These are phyloP conservation scores for Phlebopus sp. DNA, from an alignment of 1,284 basidiomycete species.

Conservation along the genomic window DNA sequence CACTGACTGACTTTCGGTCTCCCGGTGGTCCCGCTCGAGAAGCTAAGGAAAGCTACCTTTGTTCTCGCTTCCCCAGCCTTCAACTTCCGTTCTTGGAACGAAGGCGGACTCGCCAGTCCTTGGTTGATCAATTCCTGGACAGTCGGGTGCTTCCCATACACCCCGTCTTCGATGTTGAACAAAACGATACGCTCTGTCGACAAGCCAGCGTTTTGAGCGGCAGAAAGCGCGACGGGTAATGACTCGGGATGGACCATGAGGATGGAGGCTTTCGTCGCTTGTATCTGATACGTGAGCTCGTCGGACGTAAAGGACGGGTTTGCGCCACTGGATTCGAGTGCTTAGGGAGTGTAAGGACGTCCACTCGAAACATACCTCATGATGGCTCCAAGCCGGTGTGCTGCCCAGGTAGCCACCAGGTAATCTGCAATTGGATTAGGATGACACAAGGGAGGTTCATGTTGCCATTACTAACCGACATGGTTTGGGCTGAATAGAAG, in stretches of 20 bases:
- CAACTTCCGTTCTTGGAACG: constrained; percentile 51
- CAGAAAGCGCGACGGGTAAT: constrained; percentile 42
- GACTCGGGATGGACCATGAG: constrained; percentile 48
- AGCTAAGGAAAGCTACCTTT: constrained; percentile 71
- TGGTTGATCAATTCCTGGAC: constrained; percentile 56
- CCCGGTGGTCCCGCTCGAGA: constrained; percentile 83
- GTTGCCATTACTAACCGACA: constrained; percentile 41
- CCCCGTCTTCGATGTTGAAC: constrained; percentile 37
- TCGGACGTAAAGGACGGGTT: constrained; percentile 55
- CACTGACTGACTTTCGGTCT: constrained; percentile 70
- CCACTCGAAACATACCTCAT: constrained; percentile 47
- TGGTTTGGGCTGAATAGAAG: constrained; percentile 70
- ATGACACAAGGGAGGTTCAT: not conserved
- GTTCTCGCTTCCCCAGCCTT: constrained; percentile 61
- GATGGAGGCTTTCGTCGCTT: constrained; percentile 42
- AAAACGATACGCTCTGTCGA: constrained; percentile 53
- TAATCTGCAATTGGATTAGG: constrained; percentile 51
- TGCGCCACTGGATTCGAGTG: constrained; percentile 38
- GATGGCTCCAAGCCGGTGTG: constrained; percentile 68
- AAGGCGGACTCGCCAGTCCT: constrained; percentile 42
- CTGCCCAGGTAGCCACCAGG: constrained; percentile 69
- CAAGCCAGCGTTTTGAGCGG: constrained; percentile 50
- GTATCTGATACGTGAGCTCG: constrained; percentile 51
- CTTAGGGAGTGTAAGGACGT: constrained; percentile 6
- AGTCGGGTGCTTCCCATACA: constrained; percentile 28